Base-by-base conservation (phyloP, 2,329 filamentous ascomycete species). In the Diaporthe aspalathi region DNA sequence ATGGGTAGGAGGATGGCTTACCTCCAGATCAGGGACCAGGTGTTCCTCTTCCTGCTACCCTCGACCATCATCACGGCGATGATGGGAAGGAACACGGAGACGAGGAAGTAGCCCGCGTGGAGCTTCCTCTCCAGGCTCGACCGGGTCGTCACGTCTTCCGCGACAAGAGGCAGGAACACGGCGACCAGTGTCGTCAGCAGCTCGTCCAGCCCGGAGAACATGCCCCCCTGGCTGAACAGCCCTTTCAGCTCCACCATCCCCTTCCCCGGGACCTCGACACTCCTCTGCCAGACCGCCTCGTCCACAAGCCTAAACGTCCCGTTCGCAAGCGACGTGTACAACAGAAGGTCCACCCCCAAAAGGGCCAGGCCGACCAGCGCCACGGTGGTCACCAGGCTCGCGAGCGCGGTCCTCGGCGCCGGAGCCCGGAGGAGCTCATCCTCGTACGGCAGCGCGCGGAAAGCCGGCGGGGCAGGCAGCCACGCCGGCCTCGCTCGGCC, bases 231-330 rank as follows among this genome's bases (percentile, higher is more conserved):
- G 4, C 66, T 43, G 32, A 50, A 40, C 14, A 38, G 17, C 4
- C n/a, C 32, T 29, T 8, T 40, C 52, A 68, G n/a, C 5, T 68
- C 52, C 0, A 47, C 54, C 52, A 68, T 68, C 0, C 66, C 66
- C 20, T 38, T 35, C 0, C 66, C 66, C 1, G 52, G 40, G 5
- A 68, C 54, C 22, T 68, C 66, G 9, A 68, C 66, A 11, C 27
- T 49, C 9, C 66, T 56, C 38, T 68, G 66, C 66, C 66, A 68
- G 12, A 68, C 66, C 9, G 66, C 66, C 29, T 68, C 66, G n/a
- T 57, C 66, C 35, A 68, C 66, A 6, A 68, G 66, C 52, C 66
- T 45, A 11, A 68, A 68, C 3, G 52, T 68, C 40, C 66, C 66
- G 16, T 68, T 68, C 27, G 54, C 27, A 14, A 49, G 52, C 0